A percentile compares a stretch with the other conserved stretches of the same genome.
phyloP scores from a whole-genome alignment of 306 rosid genomes.

The Chamaecrista fasciculata region DNA sequence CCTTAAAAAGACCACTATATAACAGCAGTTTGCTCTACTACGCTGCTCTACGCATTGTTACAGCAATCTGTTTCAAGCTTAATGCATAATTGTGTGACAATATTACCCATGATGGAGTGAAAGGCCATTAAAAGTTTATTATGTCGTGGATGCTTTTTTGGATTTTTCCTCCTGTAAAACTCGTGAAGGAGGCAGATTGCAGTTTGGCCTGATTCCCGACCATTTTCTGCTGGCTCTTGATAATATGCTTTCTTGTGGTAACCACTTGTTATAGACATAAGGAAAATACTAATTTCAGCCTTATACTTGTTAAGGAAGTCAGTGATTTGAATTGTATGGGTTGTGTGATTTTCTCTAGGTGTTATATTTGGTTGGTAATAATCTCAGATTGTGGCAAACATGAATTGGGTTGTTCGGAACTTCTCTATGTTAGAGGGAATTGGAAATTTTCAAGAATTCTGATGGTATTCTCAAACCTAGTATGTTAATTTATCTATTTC shows the following conservation, averaged over 20 bases:
- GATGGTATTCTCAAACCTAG: not conserved
- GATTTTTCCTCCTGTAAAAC: not conserved
- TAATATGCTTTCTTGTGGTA: not conserved
- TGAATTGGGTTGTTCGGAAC: not conserved
- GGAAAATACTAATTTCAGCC: not conserved
- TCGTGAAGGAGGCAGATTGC: not conserved
- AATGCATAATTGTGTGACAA: not conserved
- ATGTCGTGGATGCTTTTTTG: not conserved
- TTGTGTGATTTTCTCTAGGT: not conserved
- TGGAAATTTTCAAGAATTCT: too few relatives aligned
- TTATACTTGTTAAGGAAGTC: not conserved
- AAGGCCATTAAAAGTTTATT: not conserved
- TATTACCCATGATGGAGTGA: not conserved
- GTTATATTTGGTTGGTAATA: not conserved
- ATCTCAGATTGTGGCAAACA: not conserved
- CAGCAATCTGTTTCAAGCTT: not conserved
- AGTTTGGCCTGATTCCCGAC: not conserved
- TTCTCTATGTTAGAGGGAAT: too few relatives aligned
- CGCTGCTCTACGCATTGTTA: not conserved
- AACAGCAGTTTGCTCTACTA: not conserved
- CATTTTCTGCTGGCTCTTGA: not conserved
- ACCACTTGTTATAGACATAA: not conserved
- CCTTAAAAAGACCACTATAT: not conserved
- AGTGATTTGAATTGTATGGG: not conserved
- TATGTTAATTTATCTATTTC: not conserved